phyloP scores from a whole-genome alignment of 257 asterid genomes.

The Solanum pimpinellifolium region DNA sequence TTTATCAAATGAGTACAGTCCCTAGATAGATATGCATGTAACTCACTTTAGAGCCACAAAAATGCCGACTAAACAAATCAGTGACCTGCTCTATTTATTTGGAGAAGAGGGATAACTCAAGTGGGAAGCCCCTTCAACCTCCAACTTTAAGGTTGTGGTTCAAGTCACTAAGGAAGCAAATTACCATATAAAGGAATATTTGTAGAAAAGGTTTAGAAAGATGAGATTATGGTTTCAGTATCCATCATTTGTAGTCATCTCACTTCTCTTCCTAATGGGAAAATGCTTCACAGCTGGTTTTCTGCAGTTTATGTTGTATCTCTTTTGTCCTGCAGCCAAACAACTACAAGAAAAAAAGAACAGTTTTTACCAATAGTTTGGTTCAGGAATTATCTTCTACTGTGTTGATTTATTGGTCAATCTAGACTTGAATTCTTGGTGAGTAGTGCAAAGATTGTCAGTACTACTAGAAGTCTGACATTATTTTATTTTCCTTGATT shows the following conservation, averaged over 20 bases:
- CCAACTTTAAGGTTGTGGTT: not conserved
- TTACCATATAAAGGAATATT: not conserved
- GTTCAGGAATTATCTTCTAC: not conserved
- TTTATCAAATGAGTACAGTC: not conserved
- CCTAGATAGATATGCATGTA: not conserved
- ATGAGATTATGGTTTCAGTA: not conserved
- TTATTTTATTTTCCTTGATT: constrained; percentile 1
- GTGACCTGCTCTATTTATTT: not conserved
- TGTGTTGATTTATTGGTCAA: not conserved
- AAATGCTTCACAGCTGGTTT: not conserved
- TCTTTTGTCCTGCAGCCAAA: not conserved
- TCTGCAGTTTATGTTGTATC: not conserved
- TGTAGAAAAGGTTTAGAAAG: not conserved
- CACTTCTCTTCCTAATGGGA: not conserved
- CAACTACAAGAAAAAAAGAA: not conserved
- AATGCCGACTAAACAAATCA: not conserved
- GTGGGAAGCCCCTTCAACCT: not conserved
- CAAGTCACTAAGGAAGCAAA: not conserved
- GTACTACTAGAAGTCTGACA: not conserved
- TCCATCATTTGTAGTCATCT: not conserved
- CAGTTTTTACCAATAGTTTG: not conserved
- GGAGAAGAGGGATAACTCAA: not conserved
- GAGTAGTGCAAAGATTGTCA: not conserved
- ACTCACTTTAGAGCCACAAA: not conserved
- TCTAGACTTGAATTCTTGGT: not conserved